A percentile compares a stretch with the other conserved stretches of the same genome.
Conservation (phyloP, 768 basidiomycete species). For the Tylopilus plumbeoviolaceoides region DNA sequence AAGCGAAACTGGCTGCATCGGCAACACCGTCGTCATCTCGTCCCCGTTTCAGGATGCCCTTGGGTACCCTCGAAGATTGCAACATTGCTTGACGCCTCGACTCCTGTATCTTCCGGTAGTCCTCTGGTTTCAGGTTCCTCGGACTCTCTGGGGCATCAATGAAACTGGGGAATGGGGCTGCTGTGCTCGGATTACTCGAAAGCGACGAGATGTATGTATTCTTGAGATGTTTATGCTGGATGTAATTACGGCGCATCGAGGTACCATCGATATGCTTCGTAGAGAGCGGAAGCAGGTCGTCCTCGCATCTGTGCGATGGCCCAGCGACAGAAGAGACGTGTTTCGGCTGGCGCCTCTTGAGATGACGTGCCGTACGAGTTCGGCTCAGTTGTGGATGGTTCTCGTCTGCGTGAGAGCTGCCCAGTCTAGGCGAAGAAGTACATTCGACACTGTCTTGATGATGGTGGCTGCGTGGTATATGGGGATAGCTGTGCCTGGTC, state of each 20-base stretch:
- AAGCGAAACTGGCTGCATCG: conserved; percentile 6
- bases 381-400: conserved; percentile 4
- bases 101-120: conserved; percentile 24
- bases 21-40: conserved; percentile 19
- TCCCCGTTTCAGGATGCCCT: conserved; percentile 28
- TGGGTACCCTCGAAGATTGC: conserved; percentile 20
- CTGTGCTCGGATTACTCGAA: conserved; percentile 9
- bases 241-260: conserved; percentile 23
- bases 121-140: conserved; percentile 19
- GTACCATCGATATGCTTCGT: conserved; percentile 24
- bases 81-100: conserved; percentile 27
- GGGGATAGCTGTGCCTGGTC: neutral
- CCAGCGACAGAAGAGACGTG: neutral
- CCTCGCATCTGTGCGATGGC: conserved; percentile 15
- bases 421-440: neutral
- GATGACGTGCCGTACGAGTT: neutral
- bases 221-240: conserved; percentile 27
- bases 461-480: neutral
- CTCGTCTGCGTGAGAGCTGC: conserved; percentile 7
- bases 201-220: conserved; percentile 27
- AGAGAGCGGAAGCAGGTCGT: conserved; percentile 18
- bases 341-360: conserved; percentile 8
- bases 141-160: conserved; percentile 17
- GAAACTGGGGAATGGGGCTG: conserved; percentile 12
- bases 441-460: neutral